Evolutionary conservation across 73 alveolate species (phyloP).

Genomic region (Blepharisma stoltei): DNA sequence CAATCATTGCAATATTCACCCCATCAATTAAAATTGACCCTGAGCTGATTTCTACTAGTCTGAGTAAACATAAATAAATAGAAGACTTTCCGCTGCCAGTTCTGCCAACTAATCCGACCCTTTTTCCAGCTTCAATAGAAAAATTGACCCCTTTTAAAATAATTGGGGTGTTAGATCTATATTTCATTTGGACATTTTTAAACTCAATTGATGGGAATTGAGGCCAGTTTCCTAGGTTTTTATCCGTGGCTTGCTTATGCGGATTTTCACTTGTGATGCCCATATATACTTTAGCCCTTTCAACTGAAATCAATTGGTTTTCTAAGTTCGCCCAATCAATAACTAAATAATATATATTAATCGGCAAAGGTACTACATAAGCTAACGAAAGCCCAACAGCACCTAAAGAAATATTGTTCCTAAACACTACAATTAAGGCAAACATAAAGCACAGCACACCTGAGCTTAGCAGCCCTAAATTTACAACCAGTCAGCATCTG

Average conservation of each 20-base stretch:
- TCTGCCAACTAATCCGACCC: conserved; percentile 90
- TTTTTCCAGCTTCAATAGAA: conserved; percentile 65
- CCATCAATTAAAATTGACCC: conserved; percentile 75
- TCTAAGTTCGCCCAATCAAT: not conserved
- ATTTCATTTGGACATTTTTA: conserved; percentile 39
- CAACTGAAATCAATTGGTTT: conserved; percentile 29
- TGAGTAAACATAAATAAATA: conserved; percentile 69
- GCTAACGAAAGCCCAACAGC: conserved; percentile 31
- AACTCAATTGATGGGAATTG: conserved; percentile 35
- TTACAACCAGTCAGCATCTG: conserved; percentile 17
- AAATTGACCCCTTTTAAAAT: conserved; percentile 82
- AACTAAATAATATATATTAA: not conserved
- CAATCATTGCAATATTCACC: conserved; percentile 57
- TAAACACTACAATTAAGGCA: not conserved
- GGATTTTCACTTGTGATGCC: not conserved
- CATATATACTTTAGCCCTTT: conserved; percentile 11
- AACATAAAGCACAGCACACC: not conserved
- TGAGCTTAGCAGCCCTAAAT: conserved; percentile 10
- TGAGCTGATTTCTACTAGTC: conserved; percentile 69
- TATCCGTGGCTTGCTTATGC: not conserved
- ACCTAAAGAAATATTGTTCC: conserved; percentile 16
- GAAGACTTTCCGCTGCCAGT: conserved; percentile 95
- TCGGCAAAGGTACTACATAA: conserved; percentile 31
- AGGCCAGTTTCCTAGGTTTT: conserved; percentile 41
- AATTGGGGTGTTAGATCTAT: conserved; percentile 46